phyloP scores from a whole-genome alignment of 306 rosid species.

The Inga laurina region DNA sequence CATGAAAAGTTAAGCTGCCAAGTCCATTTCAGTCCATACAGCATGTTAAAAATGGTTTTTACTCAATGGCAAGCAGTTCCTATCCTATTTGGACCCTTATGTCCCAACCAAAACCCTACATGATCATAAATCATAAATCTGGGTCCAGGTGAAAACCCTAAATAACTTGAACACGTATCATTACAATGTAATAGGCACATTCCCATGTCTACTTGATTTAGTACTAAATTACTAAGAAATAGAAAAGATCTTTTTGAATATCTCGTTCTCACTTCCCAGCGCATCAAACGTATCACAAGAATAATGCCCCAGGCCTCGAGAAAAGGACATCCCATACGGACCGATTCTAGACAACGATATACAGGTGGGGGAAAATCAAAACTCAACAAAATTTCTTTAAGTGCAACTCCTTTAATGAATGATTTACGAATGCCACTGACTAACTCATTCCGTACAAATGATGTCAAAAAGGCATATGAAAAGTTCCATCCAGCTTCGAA shows the following conservation, averaged over 20 bases:
- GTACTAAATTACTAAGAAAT: not conserved
- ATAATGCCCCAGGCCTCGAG: not conserved
- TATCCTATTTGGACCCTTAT: not conserved
- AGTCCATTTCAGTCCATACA: not conserved
- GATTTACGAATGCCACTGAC: not conserved
- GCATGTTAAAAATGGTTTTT: not conserved
- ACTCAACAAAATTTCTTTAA: not conserved
- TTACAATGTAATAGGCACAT: not conserved
- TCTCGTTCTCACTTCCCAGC: not conserved
- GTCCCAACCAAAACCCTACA: not conserved
- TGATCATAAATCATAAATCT: not conserved
- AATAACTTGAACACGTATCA: not conserved
- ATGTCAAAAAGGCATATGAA: not conserved
- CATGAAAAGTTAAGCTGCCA: slow-evolving; percentile 2
- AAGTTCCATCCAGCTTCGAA: not conserved
- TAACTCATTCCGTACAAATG: not conserved
- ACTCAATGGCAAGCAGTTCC: not conserved
- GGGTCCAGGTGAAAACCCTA: not conserved
- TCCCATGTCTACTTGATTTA: not conserved
- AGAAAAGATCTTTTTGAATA: not conserved
- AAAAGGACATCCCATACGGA: not conserved
- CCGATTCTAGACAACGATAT: not conserved
- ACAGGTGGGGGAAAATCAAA: not conserved
- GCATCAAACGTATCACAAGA: not conserved
- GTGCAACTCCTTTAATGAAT: not conserved